A percentile compares a stretch with the other conserved stretches of the same genome.
phyloP scores from a whole-genome alignment of 2,329 filamentous ascomycete species.

The Phoma sp. region DNA sequence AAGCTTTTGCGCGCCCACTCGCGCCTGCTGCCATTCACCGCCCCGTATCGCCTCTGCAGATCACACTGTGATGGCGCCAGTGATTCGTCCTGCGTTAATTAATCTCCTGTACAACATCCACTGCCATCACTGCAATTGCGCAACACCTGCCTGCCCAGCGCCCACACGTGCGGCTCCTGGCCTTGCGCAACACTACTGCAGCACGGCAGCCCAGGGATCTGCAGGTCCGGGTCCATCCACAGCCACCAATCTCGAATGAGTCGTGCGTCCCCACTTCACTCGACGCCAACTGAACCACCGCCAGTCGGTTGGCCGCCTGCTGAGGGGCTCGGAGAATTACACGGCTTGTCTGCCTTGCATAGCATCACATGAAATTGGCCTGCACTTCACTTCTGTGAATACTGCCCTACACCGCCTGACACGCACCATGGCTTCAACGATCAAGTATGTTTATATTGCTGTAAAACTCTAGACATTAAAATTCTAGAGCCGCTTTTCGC shows the following conservation, averaged over 20 bases:
- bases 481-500: slow-evolving; percentile 19
- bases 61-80: not conserved
- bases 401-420: no score
- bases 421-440: no score
- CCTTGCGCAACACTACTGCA: not conserved
- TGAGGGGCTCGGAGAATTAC: slow-evolving; percentile 1
- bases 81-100: no score
- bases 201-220: not conserved
- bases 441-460: no score
- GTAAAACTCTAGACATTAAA: slow-evolving; percentile 13
- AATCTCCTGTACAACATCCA: no score
- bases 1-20: not conserved
- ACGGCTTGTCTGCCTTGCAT: not conserved
- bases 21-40: not conserved
- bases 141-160: not conserved
- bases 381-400: no score
- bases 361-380: no score
- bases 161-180: not conserved
- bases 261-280: not conserved
- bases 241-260: not conserved
- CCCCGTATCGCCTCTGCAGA: not conserved
- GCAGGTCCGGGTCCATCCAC: slow-evolving; percentile 3
- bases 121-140: not conserved
- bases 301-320: slow-evolving; percentile 3
- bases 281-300: not conserved